These are phyloP conservation scores for Hanseniaspora clermontiae DNA, from an alignment of 805 yeast species.

Conservation along the genomic window DNA sequence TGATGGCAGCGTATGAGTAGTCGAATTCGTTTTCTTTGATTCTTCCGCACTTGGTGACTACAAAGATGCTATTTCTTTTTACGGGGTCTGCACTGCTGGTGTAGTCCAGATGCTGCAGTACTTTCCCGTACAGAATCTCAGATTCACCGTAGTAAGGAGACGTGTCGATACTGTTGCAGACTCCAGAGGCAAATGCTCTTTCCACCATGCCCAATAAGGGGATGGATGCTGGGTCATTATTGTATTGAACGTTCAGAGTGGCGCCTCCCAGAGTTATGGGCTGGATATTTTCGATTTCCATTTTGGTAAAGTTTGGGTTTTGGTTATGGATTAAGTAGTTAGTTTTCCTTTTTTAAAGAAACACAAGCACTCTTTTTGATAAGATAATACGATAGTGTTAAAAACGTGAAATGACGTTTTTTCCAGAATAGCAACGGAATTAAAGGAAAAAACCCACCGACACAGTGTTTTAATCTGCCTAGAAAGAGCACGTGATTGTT, in stretches of 20 bases:
- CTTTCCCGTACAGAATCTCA: conserved; percentile 60
- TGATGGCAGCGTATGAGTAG: conserved; percentile 49
- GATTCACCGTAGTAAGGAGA: conserved; percentile 91
- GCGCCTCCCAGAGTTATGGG: conserved; percentile 79
- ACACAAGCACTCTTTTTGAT: too few relatives aligned
- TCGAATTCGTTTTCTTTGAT: conserved; percentile 57
- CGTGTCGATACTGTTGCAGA: conserved; percentile 65
- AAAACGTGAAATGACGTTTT: too few relatives aligned
- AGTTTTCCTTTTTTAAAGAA: too few relatives aligned
- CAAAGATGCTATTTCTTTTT: conserved; percentile 50
- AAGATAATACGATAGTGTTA: too few relatives aligned
- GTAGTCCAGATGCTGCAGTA: conserved; percentile 30
- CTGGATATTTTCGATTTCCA: neutral
- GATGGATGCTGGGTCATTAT: conserved; percentile 48
- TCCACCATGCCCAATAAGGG: conserved; percentile 47
- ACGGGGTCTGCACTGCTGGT: conserved; percentile 25
- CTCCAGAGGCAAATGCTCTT: conserved; percentile 51
- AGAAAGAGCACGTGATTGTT: neutral
- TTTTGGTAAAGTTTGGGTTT: neutral
- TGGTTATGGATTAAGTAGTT: neutral
- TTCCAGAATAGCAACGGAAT: neutral
- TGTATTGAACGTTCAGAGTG: conserved; percentile 69
- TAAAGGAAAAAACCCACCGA: too few relatives aligned
- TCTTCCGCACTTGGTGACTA: conserved; percentile 83
- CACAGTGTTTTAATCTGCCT: neutral